Percentiles rank a stretch among this genome's conserved stretches.
Conservation (phyloP, 768 basidiomycete species). For the Kockovaella imperatae region DNA sequence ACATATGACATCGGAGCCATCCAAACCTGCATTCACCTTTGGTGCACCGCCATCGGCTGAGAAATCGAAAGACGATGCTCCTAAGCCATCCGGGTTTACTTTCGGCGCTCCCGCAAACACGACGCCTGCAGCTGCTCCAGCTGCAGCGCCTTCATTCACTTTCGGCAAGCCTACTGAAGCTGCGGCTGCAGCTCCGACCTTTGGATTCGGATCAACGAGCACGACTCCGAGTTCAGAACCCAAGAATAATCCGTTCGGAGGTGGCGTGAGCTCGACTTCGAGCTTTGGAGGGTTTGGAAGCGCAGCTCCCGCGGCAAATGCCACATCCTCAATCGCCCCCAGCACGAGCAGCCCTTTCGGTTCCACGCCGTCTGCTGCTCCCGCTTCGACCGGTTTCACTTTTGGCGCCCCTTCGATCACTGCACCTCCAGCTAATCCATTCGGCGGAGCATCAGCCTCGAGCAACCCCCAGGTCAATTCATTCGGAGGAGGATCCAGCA, state of each 20-base stretch:
- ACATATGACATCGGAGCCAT: not conserved
- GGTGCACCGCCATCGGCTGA: conserved; percentile 1
- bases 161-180: conserved; percentile 5
- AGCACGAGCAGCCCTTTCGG: not conserved
- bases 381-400: not conserved
- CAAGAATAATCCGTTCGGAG: not conserved
- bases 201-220: not conserved
- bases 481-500: not conserved
- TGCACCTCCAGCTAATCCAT: not conserved
- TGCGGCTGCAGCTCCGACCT: not conserved
- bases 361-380: not conserved
- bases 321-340: not conserved
- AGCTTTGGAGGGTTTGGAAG: not conserved
- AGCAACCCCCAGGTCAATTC: not conserved
- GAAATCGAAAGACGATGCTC: not conserved
- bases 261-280: not conserved
- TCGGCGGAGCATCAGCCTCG: not conserved
- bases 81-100: conserved; percentile 2
- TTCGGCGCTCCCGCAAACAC: conserved; percentile 3
- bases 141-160: not conserved
- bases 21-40: conserved; percentile 3
- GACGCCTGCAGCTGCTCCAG: conserved; percentile 1
- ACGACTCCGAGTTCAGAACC: not conserved
- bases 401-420: conserved; percentile 2
- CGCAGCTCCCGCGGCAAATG: not conserved